Evolutionary conservation across 208 protist species (phyloP), one percentile per base, ranked within the genome.

Genomic region (Angomonas deanei): DNA sequence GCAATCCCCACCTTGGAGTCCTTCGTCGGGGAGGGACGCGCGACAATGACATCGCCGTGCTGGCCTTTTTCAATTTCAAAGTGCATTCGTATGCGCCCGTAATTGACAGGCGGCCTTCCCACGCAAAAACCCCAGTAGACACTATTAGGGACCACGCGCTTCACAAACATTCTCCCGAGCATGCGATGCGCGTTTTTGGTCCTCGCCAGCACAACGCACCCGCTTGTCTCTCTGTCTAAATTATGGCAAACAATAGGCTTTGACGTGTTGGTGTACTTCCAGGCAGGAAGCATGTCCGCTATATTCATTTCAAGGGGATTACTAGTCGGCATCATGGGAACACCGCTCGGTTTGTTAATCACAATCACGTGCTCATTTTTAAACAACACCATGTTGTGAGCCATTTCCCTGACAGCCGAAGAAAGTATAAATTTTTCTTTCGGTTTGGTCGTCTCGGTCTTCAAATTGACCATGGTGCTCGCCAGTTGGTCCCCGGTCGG

Each of bases 361-460:
- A 97, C 92, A 63, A 97, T 84, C 30, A 96, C 87, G 62, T 97
- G 85, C 55, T 97, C 88, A 64, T 96, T 97, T 71, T 94, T 97
- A 70, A 96, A 97, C 13, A 97, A 71, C 30, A 97, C 89, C 92
- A 95, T 96, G 38, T 88, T 76, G 62, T 92, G 86, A 32, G 91
- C 90, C 73, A 80, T 84, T 62, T 94, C 82, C 3, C 80, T 56
- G 30, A 80, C 81, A 56, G 80, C 64, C 15, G 72, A 39, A 2
- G 89, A 93, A 10, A 96, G 74, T 39, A 76, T 76, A 68, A 94
- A 87, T 1, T 47, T 19, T 26, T 70, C 52, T 28, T 48, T 19
- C 39, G 6, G 2, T 8, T 42, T 5, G 39, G 24, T n/a, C 4
- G 17, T 54, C 28, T 47, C 31, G 31, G 2, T 10, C 30, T 34